A percentile compares a stretch with the other conserved stretches of the same genome.
Evolutionary conservation across 2,329 filamentous ascomycete genomes (phyloP).

Genomic region (Claviceps digitariae): DNA sequence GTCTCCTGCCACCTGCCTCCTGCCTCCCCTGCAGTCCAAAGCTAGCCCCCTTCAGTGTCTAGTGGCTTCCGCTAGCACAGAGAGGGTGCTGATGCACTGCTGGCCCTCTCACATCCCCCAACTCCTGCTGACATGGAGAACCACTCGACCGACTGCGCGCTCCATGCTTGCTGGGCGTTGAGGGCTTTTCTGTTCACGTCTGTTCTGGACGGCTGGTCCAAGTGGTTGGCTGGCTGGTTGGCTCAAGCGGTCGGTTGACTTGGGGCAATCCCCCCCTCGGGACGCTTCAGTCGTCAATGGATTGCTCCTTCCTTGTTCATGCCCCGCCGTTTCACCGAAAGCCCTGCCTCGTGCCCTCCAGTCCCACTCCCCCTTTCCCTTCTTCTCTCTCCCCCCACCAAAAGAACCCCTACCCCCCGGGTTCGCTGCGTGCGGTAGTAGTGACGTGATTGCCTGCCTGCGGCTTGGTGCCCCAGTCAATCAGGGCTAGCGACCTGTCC

Average conservation of each 20-base stretch:
- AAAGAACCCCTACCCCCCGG: neutral
- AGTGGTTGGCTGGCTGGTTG: neutral
- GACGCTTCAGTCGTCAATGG: neutral
- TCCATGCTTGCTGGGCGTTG: neutral
- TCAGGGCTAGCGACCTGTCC: neutral
- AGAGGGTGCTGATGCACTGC: neutral
- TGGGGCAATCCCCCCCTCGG: neutral
- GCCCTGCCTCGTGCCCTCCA: slow-evolving; percentile 5
- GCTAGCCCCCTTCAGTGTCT: neutral
- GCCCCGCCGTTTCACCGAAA: neutral
- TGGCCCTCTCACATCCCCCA: neutral
- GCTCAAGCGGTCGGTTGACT: neutral
- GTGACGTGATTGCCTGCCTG: slow-evolving; percentile 10
- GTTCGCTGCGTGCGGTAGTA: slow-evolving; percentile 2
- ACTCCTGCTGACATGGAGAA: neutral
- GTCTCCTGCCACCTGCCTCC: neutral
- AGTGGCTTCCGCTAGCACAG: neutral
- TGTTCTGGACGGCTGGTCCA: neutral
- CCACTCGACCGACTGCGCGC: neutral
- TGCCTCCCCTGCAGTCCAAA: neutral
- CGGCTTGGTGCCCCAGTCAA: neutral
- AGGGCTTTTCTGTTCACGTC: neutral
- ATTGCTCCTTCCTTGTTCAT: neutral
- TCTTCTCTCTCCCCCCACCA: neutral
- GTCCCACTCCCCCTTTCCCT: neutral